Evolutionary conservation across 148 eudicot species (phyloP).

Genomic region (Fagopyrum homotropicum): DNA sequence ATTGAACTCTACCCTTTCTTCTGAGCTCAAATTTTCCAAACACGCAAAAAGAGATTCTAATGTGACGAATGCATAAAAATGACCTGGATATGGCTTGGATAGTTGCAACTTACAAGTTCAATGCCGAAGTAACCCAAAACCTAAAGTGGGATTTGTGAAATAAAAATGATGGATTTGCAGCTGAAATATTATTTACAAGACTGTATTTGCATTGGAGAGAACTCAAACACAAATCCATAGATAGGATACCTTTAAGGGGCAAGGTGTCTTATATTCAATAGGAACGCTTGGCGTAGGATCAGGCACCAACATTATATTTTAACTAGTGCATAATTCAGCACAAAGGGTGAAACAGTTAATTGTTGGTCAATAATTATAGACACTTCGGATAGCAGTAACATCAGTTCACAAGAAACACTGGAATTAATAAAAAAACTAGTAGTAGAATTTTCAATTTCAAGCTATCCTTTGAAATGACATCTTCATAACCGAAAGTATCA

Average conservation of each 20-base stretch:
- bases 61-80: background rate
- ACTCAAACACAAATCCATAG: background rate
- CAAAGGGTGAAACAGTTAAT: background rate
- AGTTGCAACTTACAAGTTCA: background rate
- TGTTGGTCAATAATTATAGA: background rate
- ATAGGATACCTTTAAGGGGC: background rate
- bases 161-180: background rate
- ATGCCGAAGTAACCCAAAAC: background rate
- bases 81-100: background rate
- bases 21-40: conserved; percentile 6
- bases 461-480: background rate
- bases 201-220: conserved; percentile 2
- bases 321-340: background rate
- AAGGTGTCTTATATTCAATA: background rate
- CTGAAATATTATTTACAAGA: background rate
- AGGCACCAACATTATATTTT: background rate
- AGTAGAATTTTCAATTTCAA: background rate
- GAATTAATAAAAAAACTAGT: background rate
- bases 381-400: background rate
- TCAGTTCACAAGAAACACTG: conserved; percentile 1
- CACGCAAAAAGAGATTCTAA: background rate
- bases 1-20: background rate
- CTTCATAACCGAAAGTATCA: background rate
- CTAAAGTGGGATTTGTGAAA: background rate
- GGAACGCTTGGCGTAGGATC: background rate